Conservation (phyloP, 2,329 filamentous ascomycete genomes). For the Epicoccum sorghinum region DNA sequence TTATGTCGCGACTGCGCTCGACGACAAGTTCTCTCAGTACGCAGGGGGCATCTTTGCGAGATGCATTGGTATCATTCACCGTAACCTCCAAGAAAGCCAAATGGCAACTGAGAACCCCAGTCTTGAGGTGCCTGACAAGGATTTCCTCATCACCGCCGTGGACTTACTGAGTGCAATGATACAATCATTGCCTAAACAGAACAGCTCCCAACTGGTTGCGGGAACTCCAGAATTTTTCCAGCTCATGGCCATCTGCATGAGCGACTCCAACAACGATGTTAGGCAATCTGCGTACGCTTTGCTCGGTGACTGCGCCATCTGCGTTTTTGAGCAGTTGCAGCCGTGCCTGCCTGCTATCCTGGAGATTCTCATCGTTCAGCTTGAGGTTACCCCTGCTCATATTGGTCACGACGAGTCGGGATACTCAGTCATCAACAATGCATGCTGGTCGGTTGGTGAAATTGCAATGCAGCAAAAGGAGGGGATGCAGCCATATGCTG, state of each 20-base stretch:
- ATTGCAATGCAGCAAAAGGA: slow-evolving; percentile 79
- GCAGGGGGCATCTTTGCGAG: slow-evolving; percentile 84
- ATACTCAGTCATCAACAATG: slow-evolving; percentile 96
- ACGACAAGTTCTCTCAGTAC: slow-evolving; percentile 81
- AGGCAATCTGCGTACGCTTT: slow-evolving; percentile 95
- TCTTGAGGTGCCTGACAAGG: slow-evolving; percentile 86
- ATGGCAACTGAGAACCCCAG: slow-evolving; percentile 70
- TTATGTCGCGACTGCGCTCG: slow-evolving; percentile 87
- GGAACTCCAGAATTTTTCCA: slow-evolving; percentile 86
- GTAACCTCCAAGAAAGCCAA: slow-evolving; percentile 83
- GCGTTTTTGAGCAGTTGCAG: slow-evolving; percentile 82
- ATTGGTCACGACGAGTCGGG: slow-evolving; percentile 82
- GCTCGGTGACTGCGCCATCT: slow-evolving; percentile 92
- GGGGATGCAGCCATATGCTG: slow-evolving; percentile 77
- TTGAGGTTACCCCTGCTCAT: slow-evolving; percentile 72
- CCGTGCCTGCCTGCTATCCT: slow-evolving; percentile 75
- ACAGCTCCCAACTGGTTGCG: slow-evolving; percentile 77
- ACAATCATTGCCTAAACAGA: slow-evolving; percentile 77
- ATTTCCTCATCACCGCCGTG: slow-evolving; percentile 93
- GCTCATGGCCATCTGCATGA: slow-evolving; percentile 88
- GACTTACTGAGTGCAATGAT: slow-evolving; percentile 93
- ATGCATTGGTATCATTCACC: slow-evolving; percentile 89
- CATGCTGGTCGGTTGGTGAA: slow-evolving; percentile 95
- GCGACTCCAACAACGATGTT: slow-evolving; percentile 88
- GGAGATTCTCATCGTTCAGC: slow-evolving; percentile 82